A percentile compares a stretch with the other conserved stretches of the same genome.
phyloP scores from a whole-genome alignment of 1,284 basidiomycete genomes.

The Amylostereum chailletii region DNA sequence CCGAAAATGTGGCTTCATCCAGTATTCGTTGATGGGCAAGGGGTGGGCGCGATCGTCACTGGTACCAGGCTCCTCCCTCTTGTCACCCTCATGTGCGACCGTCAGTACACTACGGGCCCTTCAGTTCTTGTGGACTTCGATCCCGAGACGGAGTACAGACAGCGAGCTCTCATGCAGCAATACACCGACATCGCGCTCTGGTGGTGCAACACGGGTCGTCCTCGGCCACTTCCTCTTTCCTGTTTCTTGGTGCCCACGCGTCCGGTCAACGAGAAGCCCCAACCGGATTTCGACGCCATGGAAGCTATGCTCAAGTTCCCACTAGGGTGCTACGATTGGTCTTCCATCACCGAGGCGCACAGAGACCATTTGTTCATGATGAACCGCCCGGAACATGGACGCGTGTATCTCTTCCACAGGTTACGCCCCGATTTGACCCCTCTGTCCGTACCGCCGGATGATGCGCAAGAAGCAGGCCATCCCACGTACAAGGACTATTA shows the following conservation, averaged over 20 bases:
- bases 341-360: conserved; percentile 34
- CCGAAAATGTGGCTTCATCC: conserved; percentile 52
- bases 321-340: conserved; percentile 47
- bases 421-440: conserved; percentile 60
- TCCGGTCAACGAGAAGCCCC: conserved; percentile 18
- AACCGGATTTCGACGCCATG: conserved; percentile 52
- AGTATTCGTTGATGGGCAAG: conserved; percentile 39
- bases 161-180: conserved; percentile 43
- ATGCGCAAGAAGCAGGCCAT: conserved; percentile 36
- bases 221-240: conserved; percentile 38
- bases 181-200: conserved; percentile 57
- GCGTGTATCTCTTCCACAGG: conserved; percentile 43
- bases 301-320: conserved; percentile 37
- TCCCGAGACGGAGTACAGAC: conserved; percentile 32
- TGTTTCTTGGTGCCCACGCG: conserved; percentile 59
- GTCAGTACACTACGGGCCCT: conserved; percentile 27
- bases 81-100: conserved; percentile 30
- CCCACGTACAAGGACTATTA: conserved; percentile 57
- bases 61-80: conserved; percentile 41
- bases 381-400: conserved; percentile 45
- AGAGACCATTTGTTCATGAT: conserved; percentile 41
- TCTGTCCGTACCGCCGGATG: conserved; percentile 40
- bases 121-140: conserved; percentile 33
- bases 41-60: conserved; percentile 50
- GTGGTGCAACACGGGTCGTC: conserved; percentile 53